phyloP scores from a whole-genome alignment of 768 basidiomycete genomes.

The Tylopilus cervinicoccineus region DNA sequence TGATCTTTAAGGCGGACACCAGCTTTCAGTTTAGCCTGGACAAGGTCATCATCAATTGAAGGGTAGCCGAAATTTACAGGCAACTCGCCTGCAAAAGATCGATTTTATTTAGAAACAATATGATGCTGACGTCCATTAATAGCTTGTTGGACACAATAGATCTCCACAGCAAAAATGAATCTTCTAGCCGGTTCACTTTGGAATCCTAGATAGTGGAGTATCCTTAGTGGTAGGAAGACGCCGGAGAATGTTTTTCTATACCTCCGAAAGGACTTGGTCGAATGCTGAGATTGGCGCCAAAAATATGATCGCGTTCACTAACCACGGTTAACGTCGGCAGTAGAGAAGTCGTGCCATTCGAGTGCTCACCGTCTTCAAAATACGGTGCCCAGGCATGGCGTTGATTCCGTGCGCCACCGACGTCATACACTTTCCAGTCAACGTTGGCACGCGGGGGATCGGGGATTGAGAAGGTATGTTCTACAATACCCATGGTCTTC shows the following conservation, averaged over 20 bases:
- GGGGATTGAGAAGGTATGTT: constrained; percentile 70
- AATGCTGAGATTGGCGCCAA: constrained; percentile 86
- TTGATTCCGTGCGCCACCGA: constrained; percentile 77
- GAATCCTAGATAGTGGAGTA: constrained; percentile 48
- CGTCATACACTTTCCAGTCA: constrained; percentile 83
- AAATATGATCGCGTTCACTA: constrained; percentile 87
- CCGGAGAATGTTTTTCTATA: constrained; percentile 26
- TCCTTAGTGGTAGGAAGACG: constrained; percentile 3
- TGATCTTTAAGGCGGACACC: constrained; percentile 70
- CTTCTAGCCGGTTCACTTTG: constrained; percentile 72
- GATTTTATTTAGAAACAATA: constrained; percentile 80
- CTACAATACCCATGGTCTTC: constrained; percentile 79
- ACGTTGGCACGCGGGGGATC: constrained; percentile 53
- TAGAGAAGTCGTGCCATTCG: not conserved
- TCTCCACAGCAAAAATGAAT: constrained; percentile 75
- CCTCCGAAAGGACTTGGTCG: constrained; percentile 79
- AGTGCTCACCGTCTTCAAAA: constrained; percentile 67
- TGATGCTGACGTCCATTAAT: constrained; percentile 68
- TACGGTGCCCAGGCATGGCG: constrained; percentile 87
- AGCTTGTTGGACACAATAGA: constrained; percentile 68
- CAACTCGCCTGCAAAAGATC: constrained; percentile 63
- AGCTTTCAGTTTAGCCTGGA: constrained; percentile 67
- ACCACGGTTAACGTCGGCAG: constrained; percentile 1
- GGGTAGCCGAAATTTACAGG: not conserved
- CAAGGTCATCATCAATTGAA: not conserved